A percentile compares a stretch with the other conserved stretches of the same genome.
Conservation (phyloP, 495 filamentous ascomycete genomes). For the Penicillium subrubescens region DNA sequence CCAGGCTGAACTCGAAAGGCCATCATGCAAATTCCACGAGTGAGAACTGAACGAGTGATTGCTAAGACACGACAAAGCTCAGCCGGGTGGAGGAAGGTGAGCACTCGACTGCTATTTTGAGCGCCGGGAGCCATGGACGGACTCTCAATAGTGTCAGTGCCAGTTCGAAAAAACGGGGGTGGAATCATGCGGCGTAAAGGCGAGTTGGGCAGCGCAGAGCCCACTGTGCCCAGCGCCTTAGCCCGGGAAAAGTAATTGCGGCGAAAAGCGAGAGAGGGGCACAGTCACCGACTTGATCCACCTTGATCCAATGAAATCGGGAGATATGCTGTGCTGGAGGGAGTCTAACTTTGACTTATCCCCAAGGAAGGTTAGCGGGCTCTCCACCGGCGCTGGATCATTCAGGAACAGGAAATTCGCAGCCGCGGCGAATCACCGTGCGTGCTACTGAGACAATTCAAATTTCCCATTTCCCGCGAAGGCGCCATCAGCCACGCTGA, state of each 20-base stretch:
- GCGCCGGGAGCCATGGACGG: not conserved
- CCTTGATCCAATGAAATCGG: not conserved
- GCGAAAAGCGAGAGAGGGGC: not conserved
- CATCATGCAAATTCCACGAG: not conserved
- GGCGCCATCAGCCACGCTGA: not conserved
- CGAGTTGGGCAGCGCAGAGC: not conserved
- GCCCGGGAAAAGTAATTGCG: not conserved
- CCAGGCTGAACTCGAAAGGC: not conserved
- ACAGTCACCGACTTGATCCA: not conserved
- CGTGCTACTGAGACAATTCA: conserved; percentile 26
- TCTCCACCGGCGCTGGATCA: not conserved
- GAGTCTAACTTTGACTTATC: not conserved
- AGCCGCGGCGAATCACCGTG: conserved; percentile 12
- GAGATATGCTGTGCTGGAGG: not conserved
- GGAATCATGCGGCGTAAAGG: not conserved
- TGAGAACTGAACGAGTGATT: not conserved
- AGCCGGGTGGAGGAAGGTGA: not conserved
- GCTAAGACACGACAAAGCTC: not conserved
- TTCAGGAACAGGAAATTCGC: conserved; percentile 30
- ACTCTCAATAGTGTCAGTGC: not conserved
- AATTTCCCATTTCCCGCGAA: conserved; percentile 10
- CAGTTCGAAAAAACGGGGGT: not conserved
- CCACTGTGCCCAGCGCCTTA: not conserved
- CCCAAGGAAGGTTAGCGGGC: not conserved
- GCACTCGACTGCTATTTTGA: not conserved